Percentiles rank a stretch among this genome's conserved stretches.
Conservation (phyloP, 2,329 filamentous ascomycete species). For the Cadophora gregata region DNA sequence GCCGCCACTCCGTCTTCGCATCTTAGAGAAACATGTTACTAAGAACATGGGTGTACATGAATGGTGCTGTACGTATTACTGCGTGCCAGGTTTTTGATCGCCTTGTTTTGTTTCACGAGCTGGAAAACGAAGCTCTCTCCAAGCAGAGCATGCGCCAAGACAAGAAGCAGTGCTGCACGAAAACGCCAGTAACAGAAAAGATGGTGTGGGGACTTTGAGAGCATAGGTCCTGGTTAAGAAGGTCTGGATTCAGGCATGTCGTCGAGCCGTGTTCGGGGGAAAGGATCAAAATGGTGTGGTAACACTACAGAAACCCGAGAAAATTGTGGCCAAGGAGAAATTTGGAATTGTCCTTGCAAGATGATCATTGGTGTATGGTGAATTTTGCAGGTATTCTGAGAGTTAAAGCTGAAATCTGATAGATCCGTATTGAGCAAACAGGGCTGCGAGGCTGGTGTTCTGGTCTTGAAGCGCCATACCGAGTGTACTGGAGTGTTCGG, state of each 20-base stretch:
- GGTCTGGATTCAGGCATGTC: constrained; percentile 27
- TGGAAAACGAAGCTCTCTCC: constrained; percentile 60
- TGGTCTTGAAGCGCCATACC: constrained; percentile 15
- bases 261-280: constrained; percentile 22
- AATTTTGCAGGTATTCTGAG: constrained; percentile 26
- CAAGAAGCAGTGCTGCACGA: constrained; percentile 40
- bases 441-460: constrained; percentile 13
- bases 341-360: neutral
- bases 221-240: constrained; percentile 32
- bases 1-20: constrained; percentile 48
- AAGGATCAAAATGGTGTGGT: constrained; percentile 27
- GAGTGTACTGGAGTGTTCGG: neutral
- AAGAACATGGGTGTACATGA: constrained; percentile 65
- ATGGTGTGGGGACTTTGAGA: constrained; percentile 38
- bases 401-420: constrained; percentile 21
- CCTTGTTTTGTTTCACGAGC: constrained; percentile 60
- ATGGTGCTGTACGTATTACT: constrained; percentile 77
- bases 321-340: constrained; percentile 1
- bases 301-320: constrained; percentile 10
- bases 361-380: constrained; percentile 11
- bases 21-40: constrained; percentile 46
- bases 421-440: constrained; percentile 17
- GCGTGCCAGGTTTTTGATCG: constrained; percentile 84
- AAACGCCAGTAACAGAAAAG: constrained; percentile 33
- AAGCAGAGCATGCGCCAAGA: constrained; percentile 51